Base-by-base conservation (phyloP, 768 basidiomycete species). In the Lanmaoa rubissima region DNA sequence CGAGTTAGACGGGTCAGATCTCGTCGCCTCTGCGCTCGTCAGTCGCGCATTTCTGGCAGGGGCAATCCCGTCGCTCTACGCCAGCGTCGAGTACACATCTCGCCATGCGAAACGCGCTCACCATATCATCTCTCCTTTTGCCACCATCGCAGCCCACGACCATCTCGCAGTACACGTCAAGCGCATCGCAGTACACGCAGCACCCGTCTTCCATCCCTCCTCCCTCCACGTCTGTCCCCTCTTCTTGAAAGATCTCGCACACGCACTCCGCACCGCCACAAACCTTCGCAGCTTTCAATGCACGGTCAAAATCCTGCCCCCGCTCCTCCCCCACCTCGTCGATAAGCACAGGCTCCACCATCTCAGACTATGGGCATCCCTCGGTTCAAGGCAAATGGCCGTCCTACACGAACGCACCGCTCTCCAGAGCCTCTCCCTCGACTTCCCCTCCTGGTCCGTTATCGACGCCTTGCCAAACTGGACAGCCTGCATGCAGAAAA, bases 31-130 rank as follows among this genome's bases (percentile, higher is more conserved):
- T 19, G 81, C 85, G 1, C 82, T 84, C 41, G 88, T 88, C 64
- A 86, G 81, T 65, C 78, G 76, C 42, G 81, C 86, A 0, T 91
- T 90, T 59, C 74, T 85, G 26, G 80, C 81, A 0, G 87, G 79
- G 1, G 85, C 81, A 1, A 78, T 85, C 3, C 87, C 88, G 0
- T 74, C 77, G 16, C 73, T 92, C 9, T 91, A 92, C 67, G 68
- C 76, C 32, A 79, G 70, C 3, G 74, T 90, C 43, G 75, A 74
- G 7, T 89, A 85, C 71, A 77, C 79, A 4, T 50, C 76, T 4
- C 74, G 74, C 26, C 82, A 88, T 61, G 78, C 81, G 14, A 88
- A 87, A 59, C 78, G 78, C 24, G 87, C 54, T 34, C 28, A 54
- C 50, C 32, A 82, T 75, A 59, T 81, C 5, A 71, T 77, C 51